Conservation (phyloP, 2,329 filamentous ascomycete genomes). For the Fusarium scirpi region DNA sequence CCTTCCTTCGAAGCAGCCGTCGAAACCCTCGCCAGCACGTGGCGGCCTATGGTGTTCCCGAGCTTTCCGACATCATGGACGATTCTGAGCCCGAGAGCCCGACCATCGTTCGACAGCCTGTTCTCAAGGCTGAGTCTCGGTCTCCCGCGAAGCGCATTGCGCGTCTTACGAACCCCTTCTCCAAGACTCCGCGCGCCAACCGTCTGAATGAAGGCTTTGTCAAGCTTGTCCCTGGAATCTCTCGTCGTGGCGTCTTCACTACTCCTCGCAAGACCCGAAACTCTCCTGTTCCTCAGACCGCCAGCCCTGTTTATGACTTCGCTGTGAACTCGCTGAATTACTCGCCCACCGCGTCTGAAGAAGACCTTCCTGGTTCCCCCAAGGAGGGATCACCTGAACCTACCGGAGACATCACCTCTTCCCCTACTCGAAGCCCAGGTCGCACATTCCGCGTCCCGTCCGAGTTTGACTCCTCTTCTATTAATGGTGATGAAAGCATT, state of each 20-base stretch:
- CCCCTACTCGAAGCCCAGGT: constrained; percentile 29
- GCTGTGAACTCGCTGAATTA: constrained; percentile 19
- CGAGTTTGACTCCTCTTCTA: constrained; percentile 34
- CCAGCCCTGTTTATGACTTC: constrained; percentile 23
- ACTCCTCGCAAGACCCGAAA: constrained; percentile 46
- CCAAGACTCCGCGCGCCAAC: constrained; percentile 36
- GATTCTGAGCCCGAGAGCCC: constrained; percentile 47
- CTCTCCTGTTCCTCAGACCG: constrained; percentile 40
- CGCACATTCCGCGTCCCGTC: constrained; percentile 39
- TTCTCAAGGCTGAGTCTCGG: constrained; percentile 41
- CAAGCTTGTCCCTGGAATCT: constrained; percentile 46
- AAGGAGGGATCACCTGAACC: neutral
- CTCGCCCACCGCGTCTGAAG: constrained; percentile 1
- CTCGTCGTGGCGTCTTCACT: constrained; percentile 40
- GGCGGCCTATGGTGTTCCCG: constrained; percentile 41
- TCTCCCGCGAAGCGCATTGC: constrained; percentile 51
- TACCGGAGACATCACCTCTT: neutral
- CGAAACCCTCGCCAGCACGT: constrained; percentile 42
- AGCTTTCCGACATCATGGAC: constrained; percentile 48
- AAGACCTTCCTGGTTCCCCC: neutral
- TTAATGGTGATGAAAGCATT: constrained; percentile 9
- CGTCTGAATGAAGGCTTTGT: constrained; percentile 49
- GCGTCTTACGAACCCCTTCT: constrained; percentile 45
- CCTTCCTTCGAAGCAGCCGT: constrained; percentile 34
- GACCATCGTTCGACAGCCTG: constrained; percentile 39